Evolutionary conservation across 2,329 filamentous ascomycete species (phyloP).

Genomic region (Lasiodiplodia sp.): DNA sequence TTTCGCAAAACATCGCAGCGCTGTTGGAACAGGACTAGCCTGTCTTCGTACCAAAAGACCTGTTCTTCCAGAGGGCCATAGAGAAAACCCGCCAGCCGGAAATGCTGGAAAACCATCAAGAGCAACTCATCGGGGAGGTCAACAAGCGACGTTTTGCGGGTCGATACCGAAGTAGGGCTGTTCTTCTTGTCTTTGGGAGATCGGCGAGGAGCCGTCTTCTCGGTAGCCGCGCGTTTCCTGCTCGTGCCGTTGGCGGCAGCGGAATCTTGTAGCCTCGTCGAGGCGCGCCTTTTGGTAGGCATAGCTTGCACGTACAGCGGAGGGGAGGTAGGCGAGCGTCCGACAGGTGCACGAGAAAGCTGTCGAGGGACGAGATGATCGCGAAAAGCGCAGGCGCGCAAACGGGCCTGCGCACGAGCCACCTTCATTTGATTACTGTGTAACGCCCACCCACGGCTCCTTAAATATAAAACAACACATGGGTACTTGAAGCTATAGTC

Average conservation of each 20-base stretch:
- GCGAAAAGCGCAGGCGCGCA: neutral
- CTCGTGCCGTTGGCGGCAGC: neutral
- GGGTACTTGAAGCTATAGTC: too few relatives aligned
- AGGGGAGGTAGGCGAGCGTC: neutral
- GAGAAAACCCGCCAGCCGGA: slow-evolving; percentile 4
- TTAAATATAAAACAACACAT: too few relatives aligned
- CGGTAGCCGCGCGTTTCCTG: slow-evolving; percentile 8
- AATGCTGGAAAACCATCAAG: neutral
- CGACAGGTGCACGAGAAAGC: neutral
- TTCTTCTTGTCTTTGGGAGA: neutral
- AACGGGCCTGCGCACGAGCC: neutral
- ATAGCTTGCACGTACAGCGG: neutral
- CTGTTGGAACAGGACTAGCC: neutral
- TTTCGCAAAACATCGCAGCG: slow-evolving; percentile 2
- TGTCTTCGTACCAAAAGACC: slow-evolving; percentile 7
- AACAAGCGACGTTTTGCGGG: neutral
- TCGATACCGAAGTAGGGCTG: neutral
- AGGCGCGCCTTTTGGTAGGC: slow-evolving; percentile 5
- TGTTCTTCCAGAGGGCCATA: slow-evolving; percentile 1
- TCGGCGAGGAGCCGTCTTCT: neutral
- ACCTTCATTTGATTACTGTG: neutral
- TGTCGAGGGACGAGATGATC: neutral
- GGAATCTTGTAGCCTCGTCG: neutral
- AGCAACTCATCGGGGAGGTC: slow-evolving; percentile 7
- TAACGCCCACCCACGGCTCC: too few relatives aligned